Conservation (phyloP, 202 grass and related monocot genomes). For the Carex arenaria region DNA sequence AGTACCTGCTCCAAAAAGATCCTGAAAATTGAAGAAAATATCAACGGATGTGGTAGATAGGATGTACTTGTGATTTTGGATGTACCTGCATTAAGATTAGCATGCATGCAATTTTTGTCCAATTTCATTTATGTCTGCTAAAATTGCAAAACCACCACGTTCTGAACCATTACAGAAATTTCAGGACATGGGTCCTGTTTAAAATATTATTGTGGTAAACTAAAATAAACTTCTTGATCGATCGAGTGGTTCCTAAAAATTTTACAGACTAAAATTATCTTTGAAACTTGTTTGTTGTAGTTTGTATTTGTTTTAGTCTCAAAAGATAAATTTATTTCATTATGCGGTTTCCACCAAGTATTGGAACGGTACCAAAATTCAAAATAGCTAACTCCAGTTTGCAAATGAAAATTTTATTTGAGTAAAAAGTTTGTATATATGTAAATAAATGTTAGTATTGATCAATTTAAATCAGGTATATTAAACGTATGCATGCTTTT, state of each 20-base stretch:
- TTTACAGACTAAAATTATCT: too few species aligned
- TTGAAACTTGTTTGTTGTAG: not conserved
- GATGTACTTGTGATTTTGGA: not conserved
- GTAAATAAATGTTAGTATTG: not conserved
- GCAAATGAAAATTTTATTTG: not conserved
- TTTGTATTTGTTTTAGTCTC: too few species aligned
- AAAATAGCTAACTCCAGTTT: not conserved
- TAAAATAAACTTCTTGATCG: too few species aligned
- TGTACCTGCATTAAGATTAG: not conserved
- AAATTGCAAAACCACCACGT: too few species aligned
- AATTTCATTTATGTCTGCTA: not conserved
- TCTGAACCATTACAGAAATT: not conserved
- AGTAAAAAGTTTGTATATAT: not conserved
- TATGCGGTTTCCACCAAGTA: not conserved
- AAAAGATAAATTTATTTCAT: not conserved
- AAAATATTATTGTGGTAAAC: not conserved
- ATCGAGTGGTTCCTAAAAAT: too few species aligned
- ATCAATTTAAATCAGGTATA: not conserved
- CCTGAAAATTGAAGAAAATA: constrained; percentile 12
- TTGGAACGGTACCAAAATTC: not conserved
- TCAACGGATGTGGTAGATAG: not conserved
- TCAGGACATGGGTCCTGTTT: not conserved
- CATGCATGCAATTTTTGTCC: not conserved
- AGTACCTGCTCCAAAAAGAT: constrained; percentile 29
- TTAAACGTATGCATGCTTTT: not conserved